These are phyloP conservation scores for Pseudogymnoascus sp. DNA, from an alignment of 2,329 filamentous ascomycete genomes.

Conservation along the genomic window DNA sequence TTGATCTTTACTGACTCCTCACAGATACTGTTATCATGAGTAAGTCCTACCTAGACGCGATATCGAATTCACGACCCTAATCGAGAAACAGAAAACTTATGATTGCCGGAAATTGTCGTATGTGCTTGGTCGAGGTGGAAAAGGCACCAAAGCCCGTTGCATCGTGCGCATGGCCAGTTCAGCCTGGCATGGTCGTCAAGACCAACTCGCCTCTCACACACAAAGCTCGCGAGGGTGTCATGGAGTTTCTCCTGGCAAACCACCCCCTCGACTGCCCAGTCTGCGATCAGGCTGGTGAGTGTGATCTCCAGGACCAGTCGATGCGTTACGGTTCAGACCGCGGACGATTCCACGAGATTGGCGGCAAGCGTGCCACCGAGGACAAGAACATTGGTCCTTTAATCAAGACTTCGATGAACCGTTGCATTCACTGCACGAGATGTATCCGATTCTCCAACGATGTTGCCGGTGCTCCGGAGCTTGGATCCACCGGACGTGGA, in stretches of 20 bases:
- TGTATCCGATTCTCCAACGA: slow-evolving; percentile 98
- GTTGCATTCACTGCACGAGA: slow-evolving; percentile 97
- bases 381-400: slow-evolving; percentile 98
- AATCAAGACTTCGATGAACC: slow-evolving; percentile 99
- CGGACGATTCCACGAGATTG: slow-evolving; percentile 91
- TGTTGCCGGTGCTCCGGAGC: slow-evolving; percentile 87
- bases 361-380: slow-evolving; percentile 94
- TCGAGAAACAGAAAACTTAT: slow-evolving; percentile 72
- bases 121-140: slow-evolving; percentile 99
- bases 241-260: slow-evolving; percentile 97
- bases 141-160: slow-evolving; percentile 92
- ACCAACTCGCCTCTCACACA: slow-evolving; percentile 93
- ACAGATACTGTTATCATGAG: slow-evolving; percentile 98
- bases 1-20: slow-evolving; percentile 20
- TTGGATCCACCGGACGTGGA: slow-evolving; percentile 89
- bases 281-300: slow-evolving; percentile 98
- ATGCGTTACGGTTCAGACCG: slow-evolving; percentile 97
- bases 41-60: slow-evolving; percentile 40
- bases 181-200: slow-evolving; percentile 98
- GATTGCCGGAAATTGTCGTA: slow-evolving; percentile 99
- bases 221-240: slow-evolving; percentile 96
- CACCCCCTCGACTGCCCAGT: slow-evolving; percentile 94
- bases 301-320: slow-evolving; percentile 97
- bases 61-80: slow-evolving; percentile 22
- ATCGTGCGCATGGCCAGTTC: slow-evolving; percentile 97